Base-by-base conservation (phyloP, 371 early-diverging fungal species). In the Cokeromyces recurvatus region DNA sequence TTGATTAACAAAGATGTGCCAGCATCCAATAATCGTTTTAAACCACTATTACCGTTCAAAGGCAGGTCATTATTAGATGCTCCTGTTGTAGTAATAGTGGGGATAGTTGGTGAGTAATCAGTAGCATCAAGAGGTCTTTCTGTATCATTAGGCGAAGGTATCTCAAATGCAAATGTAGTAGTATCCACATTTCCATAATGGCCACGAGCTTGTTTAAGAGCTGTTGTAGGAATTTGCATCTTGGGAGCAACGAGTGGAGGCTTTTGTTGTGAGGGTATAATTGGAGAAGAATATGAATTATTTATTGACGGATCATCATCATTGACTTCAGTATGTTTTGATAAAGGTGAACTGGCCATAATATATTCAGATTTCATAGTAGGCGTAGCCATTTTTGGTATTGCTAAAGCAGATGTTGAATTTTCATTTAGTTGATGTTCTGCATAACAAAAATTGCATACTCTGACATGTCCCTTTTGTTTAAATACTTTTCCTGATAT, bases 371-470 rank as follows among this genome's bases (percentile, higher is more conserved):
- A n/a, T n/a, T n/a, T n/a, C n/a, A n/a, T n/a, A n/a, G n/a, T n/a
- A n/a, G n/a, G n/a, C n/a, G n/a, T n/a, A n/a, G n/a, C n/a, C n/a
- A n/a, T n/a, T n/a, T n/a, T n/a, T n/a, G n/a, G n/a, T n/a, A n/a
- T n/a, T n/a, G n/a, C n/a, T n/a, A n/a, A n/a, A n/a, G n/a, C n/a
- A n/a, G n/a, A n/a, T n/a, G 46, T 4, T 24, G 16, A 21, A 11
- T 12, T 23, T 9, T 60, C 47, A 49, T 62, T n/a, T 60, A 57
- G 27, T 70, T 63, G 49, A 58, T 62, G 64, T 11, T 72, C 66
- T n/a, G 61, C 31, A 71, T 57, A 71, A 59, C 92, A 92, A 56
- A 85, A 89, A 44, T 87, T 77, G 62, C 92, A 92, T 0, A 90
- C 86, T 11, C 92, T 78, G 8, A 89, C 78, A 16, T 81, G 74